Evolutionary conservation across 805 yeast species (phyloP).

Genomic region (Zygoascus flipseniorum): DNA sequence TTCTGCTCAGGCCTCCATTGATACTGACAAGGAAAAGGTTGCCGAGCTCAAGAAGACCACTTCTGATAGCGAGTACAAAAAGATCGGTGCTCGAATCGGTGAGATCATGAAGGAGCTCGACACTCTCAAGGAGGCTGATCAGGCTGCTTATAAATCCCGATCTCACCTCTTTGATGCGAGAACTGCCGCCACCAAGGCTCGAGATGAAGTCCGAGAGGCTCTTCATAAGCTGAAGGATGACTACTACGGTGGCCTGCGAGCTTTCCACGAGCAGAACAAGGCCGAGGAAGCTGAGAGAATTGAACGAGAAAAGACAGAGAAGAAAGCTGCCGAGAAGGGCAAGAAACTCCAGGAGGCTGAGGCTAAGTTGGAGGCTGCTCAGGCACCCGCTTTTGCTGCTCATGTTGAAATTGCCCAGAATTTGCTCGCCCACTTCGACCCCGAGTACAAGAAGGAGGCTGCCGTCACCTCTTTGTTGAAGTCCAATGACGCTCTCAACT

Average conservation of each 20-base stretch:
- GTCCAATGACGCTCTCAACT: constrained; percentile 25
- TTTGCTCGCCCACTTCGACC: constrained; percentile 68
- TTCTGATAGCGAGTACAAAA: constrained; percentile 48
- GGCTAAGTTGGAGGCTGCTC: constrained; percentile 61
- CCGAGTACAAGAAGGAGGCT: constrained; percentile 57
- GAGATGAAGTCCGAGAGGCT: constrained; percentile 57
- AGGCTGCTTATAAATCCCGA: constrained; percentile 58
- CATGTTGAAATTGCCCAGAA: constrained; percentile 73
- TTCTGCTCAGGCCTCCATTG: constrained; percentile 69
- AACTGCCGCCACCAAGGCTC: constrained; percentile 54
- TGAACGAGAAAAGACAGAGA: constrained; percentile 58
- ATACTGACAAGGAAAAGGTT: constrained; percentile 67
- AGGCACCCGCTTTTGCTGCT: constrained; percentile 69
- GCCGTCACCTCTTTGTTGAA: constrained; percentile 18
- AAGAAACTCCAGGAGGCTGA: constrained; percentile 57
- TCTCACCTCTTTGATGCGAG: constrained; percentile 56
- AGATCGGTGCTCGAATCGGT: constrained; percentile 61
- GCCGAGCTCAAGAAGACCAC: constrained; percentile 64
- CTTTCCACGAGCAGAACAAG: constrained; percentile 58
- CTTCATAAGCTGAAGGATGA: constrained; percentile 64
- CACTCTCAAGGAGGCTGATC: constrained; percentile 50
- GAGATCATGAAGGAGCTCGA: constrained; percentile 57
- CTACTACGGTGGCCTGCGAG: constrained; percentile 65
- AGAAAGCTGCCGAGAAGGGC: constrained; percentile 41
- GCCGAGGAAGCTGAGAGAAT: constrained; percentile 62